These are phyloP conservation scores for Salix exigua DNA, from an alignment of 345 rosid species.

Conservation along the genomic window DNA sequence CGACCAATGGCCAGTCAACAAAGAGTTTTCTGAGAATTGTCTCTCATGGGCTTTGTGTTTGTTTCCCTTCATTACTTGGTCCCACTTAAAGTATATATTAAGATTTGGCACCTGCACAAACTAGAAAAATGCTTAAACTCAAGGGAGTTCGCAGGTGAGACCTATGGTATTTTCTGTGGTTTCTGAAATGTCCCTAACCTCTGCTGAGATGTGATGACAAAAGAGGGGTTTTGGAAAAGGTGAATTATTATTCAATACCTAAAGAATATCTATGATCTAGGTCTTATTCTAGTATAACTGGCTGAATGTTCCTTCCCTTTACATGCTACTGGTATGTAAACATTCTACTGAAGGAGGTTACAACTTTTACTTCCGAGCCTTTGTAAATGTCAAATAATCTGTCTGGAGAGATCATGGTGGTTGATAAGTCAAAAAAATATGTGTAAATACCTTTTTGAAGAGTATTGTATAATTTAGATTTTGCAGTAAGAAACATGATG, in stretches of 20 bases:
- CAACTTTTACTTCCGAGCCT: not conserved
- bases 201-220: not conserved
- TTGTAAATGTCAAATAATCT: not conserved
- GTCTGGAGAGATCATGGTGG: not conserved
- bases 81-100: too few relatives aligned
- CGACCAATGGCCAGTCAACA: too few relatives aligned
- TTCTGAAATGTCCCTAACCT: not conserved
- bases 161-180: not conserved
- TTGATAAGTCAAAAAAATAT: not conserved
- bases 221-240: not conserved
- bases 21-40: not conserved
- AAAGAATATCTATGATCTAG: too few relatives aligned
- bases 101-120: not conserved
- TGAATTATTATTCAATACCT: not conserved
- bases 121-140: not conserved
- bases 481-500: not conserved
- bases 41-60: not conserved
- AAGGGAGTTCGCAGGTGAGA: not conserved
- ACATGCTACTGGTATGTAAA: not conserved
- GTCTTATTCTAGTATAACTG: not conserved
- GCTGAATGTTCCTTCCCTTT: not conserved
- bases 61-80: not conserved
- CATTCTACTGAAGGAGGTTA: not conserved
- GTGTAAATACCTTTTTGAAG: not conserved
- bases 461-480: not conserved